Conservation (phyloP, 2,329 filamentous ascomycete species). For the Colletotrichum filicis region DNA sequence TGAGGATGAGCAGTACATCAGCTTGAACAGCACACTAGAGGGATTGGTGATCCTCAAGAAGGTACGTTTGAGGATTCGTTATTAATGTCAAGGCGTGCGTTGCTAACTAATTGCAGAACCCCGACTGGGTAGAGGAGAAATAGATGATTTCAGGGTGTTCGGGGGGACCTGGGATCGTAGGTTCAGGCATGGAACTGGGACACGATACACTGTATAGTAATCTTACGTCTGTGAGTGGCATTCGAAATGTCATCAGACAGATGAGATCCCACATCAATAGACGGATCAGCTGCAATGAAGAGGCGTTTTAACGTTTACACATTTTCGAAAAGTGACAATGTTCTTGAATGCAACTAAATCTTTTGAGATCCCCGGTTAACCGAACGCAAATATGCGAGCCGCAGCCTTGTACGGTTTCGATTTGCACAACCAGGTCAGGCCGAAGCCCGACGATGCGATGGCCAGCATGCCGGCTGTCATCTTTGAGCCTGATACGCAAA, state of each 20-base stretch:
- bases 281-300: slow-evolving; percentile 30
- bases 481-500: no score
- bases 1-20: slow-evolving; percentile 97
- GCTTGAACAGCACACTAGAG: slow-evolving; percentile 89
- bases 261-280: slow-evolving; percentile 31
- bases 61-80: slow-evolving; percentile 64
- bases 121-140: slow-evolving; percentile 65
- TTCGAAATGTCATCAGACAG: slow-evolving; percentile 30
- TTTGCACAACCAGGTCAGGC: no score
- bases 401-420: no score
- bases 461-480: no score
- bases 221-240: slow-evolving; percentile 33
- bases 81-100: neutral
- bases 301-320: neutral
- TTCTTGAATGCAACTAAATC: neutral
- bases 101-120: slow-evolving; percentile 54
- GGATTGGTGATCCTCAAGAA: slow-evolving; percentile 96
- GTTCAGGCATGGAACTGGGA: slow-evolving; percentile 32
- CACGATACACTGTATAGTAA: slow-evolving; percentile 38
- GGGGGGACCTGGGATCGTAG: slow-evolving; percentile 22
- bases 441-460: no score
- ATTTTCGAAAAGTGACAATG: neutral
- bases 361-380: no score
- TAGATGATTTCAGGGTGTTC: slow-evolving; percentile 40
- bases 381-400: no score